Evolutionary conservation across 176 grass and related monocot genomes (phyloP).

Genomic region (Pontederia paniculata): DNA sequence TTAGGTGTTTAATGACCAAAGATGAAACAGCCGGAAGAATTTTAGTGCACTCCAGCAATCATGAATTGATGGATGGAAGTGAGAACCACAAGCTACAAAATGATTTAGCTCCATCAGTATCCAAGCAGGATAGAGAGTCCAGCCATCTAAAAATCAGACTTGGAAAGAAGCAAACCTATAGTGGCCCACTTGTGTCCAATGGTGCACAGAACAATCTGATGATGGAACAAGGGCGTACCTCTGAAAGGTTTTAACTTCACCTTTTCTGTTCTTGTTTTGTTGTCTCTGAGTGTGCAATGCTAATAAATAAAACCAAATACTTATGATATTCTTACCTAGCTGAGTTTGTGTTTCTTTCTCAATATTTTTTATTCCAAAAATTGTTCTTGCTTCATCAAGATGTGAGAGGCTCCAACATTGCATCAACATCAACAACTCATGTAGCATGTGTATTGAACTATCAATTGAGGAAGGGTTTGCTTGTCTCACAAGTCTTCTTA

Average conservation of each 20-base stretch:
- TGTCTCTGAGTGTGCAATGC: too few relatives aligned
- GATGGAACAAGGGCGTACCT: conserved; percentile 33
- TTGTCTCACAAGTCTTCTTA: too few relatives aligned
- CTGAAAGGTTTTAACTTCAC: conserved; percentile 54
- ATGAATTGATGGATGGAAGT: conserved; percentile 29
- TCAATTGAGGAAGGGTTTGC: too few relatives aligned
- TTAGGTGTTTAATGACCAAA: conserved; percentile 17
- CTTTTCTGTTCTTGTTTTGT: not conserved
- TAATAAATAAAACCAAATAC: not conserved
- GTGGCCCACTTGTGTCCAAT: conserved; percentile 37
- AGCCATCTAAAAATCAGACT: conserved; percentile 37
- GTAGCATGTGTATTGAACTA: too few relatives aligned
- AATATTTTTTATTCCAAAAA: too few relatives aligned
- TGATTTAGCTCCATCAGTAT: conserved; percentile 46
- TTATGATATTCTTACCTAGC: not conserved
- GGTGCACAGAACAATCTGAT: conserved; percentile 19
- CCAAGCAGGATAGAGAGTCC: conserved; percentile 40
- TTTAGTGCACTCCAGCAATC: conserved; percentile 24
- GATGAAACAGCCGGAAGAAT: conserved; percentile 36
- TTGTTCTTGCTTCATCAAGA: too few relatives aligned
- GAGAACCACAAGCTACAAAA: conserved; percentile 36
- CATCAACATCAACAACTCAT: too few relatives aligned
- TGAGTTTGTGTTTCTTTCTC: too few relatives aligned
- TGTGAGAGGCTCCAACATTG: too few relatives aligned
- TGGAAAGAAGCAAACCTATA: conserved; percentile 46